Percentiles rank a stretch among this genome's conserved stretches.
phyloP scores from a whole-genome alignment of 179 eudicot species.

The Heliamphora ciliata region DNA sequence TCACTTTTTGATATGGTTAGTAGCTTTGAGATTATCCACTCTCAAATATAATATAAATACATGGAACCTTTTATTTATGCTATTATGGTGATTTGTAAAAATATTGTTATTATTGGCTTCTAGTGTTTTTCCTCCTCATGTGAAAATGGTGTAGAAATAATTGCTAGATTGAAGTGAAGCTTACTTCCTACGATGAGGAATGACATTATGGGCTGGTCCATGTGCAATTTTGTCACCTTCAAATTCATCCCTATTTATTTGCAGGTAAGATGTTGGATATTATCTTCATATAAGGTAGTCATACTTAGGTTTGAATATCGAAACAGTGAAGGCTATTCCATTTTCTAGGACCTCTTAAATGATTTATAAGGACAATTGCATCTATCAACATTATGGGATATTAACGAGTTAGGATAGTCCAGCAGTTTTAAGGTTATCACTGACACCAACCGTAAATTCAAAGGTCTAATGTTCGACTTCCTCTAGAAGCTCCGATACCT shows the following conservation, averaged over 20 bases:
- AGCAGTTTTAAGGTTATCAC: no score
- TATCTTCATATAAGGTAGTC: background rate
- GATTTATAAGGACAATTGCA: background rate
- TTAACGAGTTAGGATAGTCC: no score
- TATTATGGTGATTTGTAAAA: background rate
- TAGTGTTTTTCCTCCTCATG: conserved; percentile 32
- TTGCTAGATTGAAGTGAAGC: conserved; percentile 68
- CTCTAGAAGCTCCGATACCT: no score
- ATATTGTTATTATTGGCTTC: background rate
- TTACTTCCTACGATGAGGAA: conserved; percentile 64
- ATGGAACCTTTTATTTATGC: no score
- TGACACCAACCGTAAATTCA: no score
- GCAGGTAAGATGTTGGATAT: conserved; percentile 40
- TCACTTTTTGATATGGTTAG: no score
- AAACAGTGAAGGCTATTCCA: background rate
- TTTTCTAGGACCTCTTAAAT: background rate
- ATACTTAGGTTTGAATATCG: background rate
- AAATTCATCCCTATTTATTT: conserved; percentile 74
- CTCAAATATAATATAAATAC: no score
- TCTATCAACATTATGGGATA: background rate
- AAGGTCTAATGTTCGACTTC: no score
- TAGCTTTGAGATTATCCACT: no score
- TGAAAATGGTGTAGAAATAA: conserved; percentile 55
- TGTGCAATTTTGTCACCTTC: conserved; percentile 78
- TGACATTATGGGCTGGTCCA: conserved; percentile 80